Conservation (phyloP, 331 rosid genomes). For the Arachis monticola region DNA sequence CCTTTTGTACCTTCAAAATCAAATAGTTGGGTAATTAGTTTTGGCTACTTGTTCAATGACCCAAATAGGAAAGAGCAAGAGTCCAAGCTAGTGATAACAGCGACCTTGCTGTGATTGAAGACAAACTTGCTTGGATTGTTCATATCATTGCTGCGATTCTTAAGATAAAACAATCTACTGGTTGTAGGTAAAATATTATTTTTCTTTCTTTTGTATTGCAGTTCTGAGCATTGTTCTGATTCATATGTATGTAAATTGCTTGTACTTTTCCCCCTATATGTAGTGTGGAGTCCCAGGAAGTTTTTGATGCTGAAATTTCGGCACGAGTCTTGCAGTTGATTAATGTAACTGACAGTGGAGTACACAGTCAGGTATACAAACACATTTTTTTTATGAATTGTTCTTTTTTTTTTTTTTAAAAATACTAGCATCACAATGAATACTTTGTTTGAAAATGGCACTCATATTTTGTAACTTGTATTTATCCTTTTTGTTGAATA, state of each 20-base stretch:
- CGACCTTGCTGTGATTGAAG: conserved; percentile 81
- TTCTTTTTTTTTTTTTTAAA: not conserved
- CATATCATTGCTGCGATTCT: conserved; percentile 96
- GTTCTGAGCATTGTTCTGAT: conserved; percentile 13
- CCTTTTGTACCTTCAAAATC: conserved; percentile 23
- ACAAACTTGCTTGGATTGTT: conserved; percentile 96
- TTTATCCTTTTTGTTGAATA: conserved; percentile 20
- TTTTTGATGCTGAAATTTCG: conserved; percentile 95
- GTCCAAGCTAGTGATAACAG: conserved; percentile 73
- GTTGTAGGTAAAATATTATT: conserved; percentile 73
- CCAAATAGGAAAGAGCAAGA: conserved; percentile 87
- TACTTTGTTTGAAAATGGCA: conserved; percentile 29
- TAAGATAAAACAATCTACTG: conserved; percentile 85
- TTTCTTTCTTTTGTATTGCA: conserved; percentile 24
- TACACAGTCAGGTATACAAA: conserved; percentile 83
- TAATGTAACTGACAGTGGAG: conserved; percentile 90
- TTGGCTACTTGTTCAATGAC: conserved; percentile 32
- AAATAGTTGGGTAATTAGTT: conserved; percentile 24
- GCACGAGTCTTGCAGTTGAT: conserved; percentile 95
- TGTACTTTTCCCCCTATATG: conserved; percentile 41
- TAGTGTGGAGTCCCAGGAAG: conserved; percentile 93
- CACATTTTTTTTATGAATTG: conserved; percentile 17
- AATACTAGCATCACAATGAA: not conserved
- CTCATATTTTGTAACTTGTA: conserved; percentile 12
- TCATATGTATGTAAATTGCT: conserved; percentile 26